phyloP scores from a whole-genome alignment of 2,329 filamentous ascomycete genomes.

The Talaromyces verruculosus region DNA sequence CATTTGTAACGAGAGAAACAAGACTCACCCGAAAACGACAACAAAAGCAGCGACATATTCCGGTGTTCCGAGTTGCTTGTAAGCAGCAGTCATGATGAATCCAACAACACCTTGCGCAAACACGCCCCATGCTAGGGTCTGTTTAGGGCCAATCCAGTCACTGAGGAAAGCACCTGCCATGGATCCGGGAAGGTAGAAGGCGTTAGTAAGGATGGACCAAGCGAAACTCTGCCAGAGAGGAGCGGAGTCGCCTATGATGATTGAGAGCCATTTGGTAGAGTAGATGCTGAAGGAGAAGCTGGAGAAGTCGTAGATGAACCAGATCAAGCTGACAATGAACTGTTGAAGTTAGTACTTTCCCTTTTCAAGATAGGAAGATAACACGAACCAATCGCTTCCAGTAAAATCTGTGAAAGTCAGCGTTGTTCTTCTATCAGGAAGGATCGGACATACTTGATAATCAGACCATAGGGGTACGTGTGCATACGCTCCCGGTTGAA shows the following conservation, averaged over 20 bases:
- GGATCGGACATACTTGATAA: constrained; percentile 48
- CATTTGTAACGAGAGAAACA: neutral
- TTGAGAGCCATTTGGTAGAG: constrained; percentile 59
- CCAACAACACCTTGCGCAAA: constrained; percentile 72
- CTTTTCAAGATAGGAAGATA: neutral
- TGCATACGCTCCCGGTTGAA: constrained; percentile 71
- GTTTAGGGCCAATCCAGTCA: constrained; percentile 76
- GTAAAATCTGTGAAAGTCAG: constrained; percentile 62
- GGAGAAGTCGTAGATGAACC: constrained; percentile 88
- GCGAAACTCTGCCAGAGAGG: constrained; percentile 77
- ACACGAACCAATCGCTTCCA: constrained; percentile 62
- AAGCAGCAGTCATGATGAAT: constrained; percentile 84
- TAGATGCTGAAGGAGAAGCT: constrained; percentile 85
- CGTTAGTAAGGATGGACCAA: constrained; percentile 84
- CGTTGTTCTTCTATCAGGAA: constrained; percentile 11
- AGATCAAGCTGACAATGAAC: constrained; percentile 68
- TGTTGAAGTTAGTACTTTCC: constrained; percentile 19
- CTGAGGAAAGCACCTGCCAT: constrained; percentile 72
- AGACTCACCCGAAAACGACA: constrained; percentile 66
- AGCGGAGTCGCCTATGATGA: constrained; percentile 62
- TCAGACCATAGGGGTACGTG: constrained; percentile 54
- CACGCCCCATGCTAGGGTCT: constrained; percentile 71
- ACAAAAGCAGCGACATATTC: constrained; percentile 72
- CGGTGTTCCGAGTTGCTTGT: constrained; percentile 65
- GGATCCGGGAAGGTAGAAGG: constrained; percentile 85